Percentiles rank a stretch among this genome's conserved stretches.
These are phyloP conservation scores for Globisporangium okanoganense DNA, from an alignment of 352 stramenopile species.

Conservation along the genomic window DNA sequence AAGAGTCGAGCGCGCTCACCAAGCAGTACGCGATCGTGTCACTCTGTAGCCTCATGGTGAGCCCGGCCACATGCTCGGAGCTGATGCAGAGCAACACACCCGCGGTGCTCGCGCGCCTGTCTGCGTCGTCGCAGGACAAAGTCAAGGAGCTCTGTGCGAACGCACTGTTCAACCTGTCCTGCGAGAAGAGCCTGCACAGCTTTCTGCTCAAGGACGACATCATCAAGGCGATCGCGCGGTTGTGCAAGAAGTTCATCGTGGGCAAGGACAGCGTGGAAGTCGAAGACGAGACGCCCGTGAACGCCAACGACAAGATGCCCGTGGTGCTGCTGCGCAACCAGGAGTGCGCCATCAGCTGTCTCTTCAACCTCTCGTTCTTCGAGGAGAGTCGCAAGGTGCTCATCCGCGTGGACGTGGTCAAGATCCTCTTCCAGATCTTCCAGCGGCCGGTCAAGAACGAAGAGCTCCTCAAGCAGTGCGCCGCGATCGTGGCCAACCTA, in stretches of 20 bases:
- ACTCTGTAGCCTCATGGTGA: slow-evolving; percentile 63
- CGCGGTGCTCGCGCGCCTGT: slow-evolving; percentile 45
- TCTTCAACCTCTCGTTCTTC: slow-evolving; percentile 81
- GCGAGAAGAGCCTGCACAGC: slow-evolving; percentile 56
- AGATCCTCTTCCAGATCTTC: slow-evolving; percentile 65
- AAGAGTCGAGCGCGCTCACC: slow-evolving; percentile 41
- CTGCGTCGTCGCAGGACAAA: slow-evolving; percentile 37
- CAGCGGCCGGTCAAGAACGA: slow-evolving; percentile 60
- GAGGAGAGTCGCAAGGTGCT: slow-evolving; percentile 58
- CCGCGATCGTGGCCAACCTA: slow-evolving; percentile 63
- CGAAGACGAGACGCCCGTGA: slow-evolving; percentile 44
- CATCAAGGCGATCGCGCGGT: slow-evolving; percentile 59
- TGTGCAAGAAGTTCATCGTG: slow-evolving; percentile 50
- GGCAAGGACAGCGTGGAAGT: slow-evolving; percentile 47
- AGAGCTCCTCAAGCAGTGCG: slow-evolving; percentile 63
- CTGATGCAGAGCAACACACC: slow-evolving; percentile 71
- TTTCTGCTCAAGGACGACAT: slow-evolving; percentile 73
- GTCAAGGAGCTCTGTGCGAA: slow-evolving; percentile 69
- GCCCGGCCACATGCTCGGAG: slow-evolving; percentile 47
- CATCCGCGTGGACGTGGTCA: slow-evolving; percentile 54
- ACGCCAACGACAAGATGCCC: slow-evolving; percentile 35
- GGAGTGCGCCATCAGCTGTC: slow-evolving; percentile 66
- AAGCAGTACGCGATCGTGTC: slow-evolving; percentile 71
- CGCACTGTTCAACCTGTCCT: slow-evolving; percentile 81
- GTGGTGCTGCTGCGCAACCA: slow-evolving; percentile 52